Evolutionary conservation across 768 basidiomycete genomes (phyloP), one percentile per base, ranked within the genome.

Genomic region (Podaxis sp.): DNA sequence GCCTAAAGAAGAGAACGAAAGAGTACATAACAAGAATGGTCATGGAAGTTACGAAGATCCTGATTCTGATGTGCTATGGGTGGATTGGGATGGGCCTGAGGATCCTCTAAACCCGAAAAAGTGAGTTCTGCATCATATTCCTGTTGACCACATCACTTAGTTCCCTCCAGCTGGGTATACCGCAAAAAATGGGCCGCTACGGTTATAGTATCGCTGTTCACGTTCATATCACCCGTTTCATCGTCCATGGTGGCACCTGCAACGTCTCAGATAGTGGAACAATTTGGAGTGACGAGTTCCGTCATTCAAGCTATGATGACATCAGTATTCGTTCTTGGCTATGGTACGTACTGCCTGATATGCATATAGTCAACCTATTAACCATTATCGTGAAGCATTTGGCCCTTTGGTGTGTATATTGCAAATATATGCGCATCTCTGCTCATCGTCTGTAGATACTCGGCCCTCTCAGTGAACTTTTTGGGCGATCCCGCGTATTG

Each of bases 201-300:
- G 0, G 65, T 80, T n/a, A 78, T 89, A 30, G 84, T 89, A 0
- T 89, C 89, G 0, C 76, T 79, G 0, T 91, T 88, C 69, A 87
- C 89, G 0, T 87, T 90, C 69, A 87, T 90, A 38, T 79, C 78
- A 6, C 87, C 89, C 0, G 77, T 91, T 0, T 85, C 89, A 0
- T 93, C 91, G 3, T 84, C 89, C 3, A 90, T 90, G 85, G 76
- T 91, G 1, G 87, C 91, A 0, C 90, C 90, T 0, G 90, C 89
- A 0, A 75, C 79, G 0, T 63, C 66, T 3, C 79, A 84, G 57
- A 67, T 93, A 0, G 86, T 78, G 13, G 62, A 70, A 2, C 72
- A 84, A 20, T 87, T 92, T 64, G 78, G 82, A 1, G 80, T 91
- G 28, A 84, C 80, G 8, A 85, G 70, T 67, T 64, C 66, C 1